These are phyloP conservation scores for Mollisiaceae sp. DNA, from an alignment of 2,329 filamentous ascomycete species.

Conservation along the genomic window DNA sequence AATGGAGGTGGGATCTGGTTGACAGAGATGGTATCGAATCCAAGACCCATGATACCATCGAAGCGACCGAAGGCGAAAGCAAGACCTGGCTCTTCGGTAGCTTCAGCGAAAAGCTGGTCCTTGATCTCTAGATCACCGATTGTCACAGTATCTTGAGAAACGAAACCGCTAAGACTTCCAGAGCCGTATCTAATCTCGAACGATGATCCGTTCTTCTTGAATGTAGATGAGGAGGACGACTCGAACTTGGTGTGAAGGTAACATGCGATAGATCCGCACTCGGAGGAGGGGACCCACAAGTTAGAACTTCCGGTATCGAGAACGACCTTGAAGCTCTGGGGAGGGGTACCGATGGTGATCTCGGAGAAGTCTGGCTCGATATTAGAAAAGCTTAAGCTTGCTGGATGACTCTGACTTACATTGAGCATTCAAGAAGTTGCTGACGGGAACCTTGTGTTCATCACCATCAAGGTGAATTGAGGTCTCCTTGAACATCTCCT, in stretches of 20 bases:
- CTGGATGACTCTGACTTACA: conserved; percentile 65
- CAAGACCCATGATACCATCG: conserved; percentile 94
- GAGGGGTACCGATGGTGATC: conserved; percentile 88
- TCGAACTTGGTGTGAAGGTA: conserved; percentile 98
- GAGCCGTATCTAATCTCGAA: conserved; percentile 98
- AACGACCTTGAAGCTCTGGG: conserved; percentile 97
- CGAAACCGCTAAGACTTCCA: conserved; percentile 89
- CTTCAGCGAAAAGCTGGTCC: conserved; percentile 94
- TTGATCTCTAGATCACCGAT: conserved; percentile 92
- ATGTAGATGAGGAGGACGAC: conserved; percentile 84
- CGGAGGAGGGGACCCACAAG: conserved; percentile 92
- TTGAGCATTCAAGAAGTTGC: conserved; percentile 98
- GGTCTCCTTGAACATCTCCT: conserved; percentile 81
- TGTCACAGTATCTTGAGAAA: conserved; percentile 83
- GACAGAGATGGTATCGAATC: conserved; percentile 95
- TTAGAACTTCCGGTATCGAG: conserved; percentile 99
- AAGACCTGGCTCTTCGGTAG: conserved; percentile 91
- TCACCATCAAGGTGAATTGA: conserved; percentile 67
- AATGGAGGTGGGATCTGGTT: conserved; percentile 94
- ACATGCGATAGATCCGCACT: conserved; percentile 96
- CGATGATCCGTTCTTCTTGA: conserved; percentile 89
- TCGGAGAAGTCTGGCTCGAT: conserved; percentile 85
- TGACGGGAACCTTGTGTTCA: conserved; percentile 82
- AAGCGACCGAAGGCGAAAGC: conserved; percentile 98
- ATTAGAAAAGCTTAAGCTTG: conserved; percentile 23